These are phyloP conservation scores for Kalmusia sp. DNA, from an alignment of 2,329 filamentous ascomycete species.

Conservation along the genomic window DNA sequence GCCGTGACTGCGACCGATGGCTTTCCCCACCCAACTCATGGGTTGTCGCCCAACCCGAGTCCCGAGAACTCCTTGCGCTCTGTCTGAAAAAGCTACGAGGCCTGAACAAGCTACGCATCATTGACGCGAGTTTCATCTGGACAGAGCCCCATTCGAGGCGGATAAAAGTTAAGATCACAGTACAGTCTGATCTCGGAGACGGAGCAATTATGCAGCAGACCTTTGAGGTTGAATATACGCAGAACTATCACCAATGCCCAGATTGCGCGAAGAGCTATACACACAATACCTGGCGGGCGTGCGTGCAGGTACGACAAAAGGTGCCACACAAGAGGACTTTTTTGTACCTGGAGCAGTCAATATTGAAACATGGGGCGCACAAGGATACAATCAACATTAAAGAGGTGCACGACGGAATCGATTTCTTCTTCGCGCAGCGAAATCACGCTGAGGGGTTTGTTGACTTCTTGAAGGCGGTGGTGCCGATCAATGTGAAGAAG, in stretches of 20 bases:
- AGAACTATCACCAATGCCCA: conserved; percentile 90
- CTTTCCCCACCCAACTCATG: conserved; percentile 84
- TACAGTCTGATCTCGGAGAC: conserved; percentile 75
- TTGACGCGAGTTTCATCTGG: conserved; percentile 97
- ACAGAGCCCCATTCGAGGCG: conserved; percentile 95
- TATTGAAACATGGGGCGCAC: conserved; percentile 85
- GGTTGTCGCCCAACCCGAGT: conserved; percentile 85
- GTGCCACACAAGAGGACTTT: conserved; percentile 93
- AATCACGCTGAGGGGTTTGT: conserved; percentile 94
- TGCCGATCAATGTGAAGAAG: conserved; percentile 80
- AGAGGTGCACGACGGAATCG: conserved; percentile 92
- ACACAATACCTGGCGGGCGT: conserved; percentile 92
- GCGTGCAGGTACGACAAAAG: conserved; percentile 95
- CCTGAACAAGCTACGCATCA: conserved; percentile 87
- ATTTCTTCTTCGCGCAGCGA: conserved; percentile 90
- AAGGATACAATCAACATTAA: conserved; percentile 97
- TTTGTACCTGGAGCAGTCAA: conserved; percentile 87
- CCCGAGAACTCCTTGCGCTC: conserved; percentile 87
- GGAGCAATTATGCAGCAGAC: conserved; percentile 83
- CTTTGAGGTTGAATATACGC: conserved; percentile 93
- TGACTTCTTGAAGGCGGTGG: conserved; percentile 85
- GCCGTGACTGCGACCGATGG: conserved; percentile 92
- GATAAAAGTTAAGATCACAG: conserved; percentile 93
- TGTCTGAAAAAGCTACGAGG: conserved; percentile 89
- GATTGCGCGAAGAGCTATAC: conserved; percentile 92